A percentile compares a stretch with the other conserved stretches of the same genome.
phyloP scores from a whole-genome alignment of 140 eudicot species.

The Artemisia princeps region DNA sequence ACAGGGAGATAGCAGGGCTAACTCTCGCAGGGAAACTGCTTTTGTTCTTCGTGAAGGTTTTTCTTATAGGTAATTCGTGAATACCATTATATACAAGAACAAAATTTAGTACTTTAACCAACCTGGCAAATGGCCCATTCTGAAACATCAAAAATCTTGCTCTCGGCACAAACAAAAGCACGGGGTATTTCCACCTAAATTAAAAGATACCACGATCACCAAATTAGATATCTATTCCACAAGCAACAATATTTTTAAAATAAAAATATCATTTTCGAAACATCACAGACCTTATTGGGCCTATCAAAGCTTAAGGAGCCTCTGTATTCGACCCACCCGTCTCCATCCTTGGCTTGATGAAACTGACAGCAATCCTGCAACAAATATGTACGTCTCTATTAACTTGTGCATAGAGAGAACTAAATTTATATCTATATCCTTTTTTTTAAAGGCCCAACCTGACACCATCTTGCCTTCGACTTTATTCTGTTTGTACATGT shows the following conservation, averaged over 20 bases:
- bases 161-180: conserved; percentile 95
- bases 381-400: conserved; percentile 15
- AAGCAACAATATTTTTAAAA: neutral
- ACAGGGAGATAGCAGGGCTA: neutral
- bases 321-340: conserved; percentile 97
- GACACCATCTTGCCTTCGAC: conserved; percentile 98
- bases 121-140: conserved; percentile 99
- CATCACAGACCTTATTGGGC: conserved; percentile 65
- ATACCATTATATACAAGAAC: neutral
- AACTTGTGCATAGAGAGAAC: neutral
- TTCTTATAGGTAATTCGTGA: neutral
- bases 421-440: neutral
- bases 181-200: conserved; percentile 88
- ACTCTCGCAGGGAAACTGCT: neutral
- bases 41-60: too few relatives aligned
- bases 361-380: conserved; percentile 90
- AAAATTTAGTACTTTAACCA: conserved; percentile 15
- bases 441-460: conserved; percentile 39
- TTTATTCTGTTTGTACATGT: conserved; percentile 85
- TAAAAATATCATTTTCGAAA: neutral
- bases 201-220: conserved; percentile 13
- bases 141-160: conserved; percentile 80
- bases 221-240: neutral
- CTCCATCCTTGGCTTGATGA: conserved; percentile 99
- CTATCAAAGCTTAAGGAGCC: conserved; percentile 79